Conservation (phyloP, 345 rosid genomes). For the Dipteronia dyeriana region DNA sequence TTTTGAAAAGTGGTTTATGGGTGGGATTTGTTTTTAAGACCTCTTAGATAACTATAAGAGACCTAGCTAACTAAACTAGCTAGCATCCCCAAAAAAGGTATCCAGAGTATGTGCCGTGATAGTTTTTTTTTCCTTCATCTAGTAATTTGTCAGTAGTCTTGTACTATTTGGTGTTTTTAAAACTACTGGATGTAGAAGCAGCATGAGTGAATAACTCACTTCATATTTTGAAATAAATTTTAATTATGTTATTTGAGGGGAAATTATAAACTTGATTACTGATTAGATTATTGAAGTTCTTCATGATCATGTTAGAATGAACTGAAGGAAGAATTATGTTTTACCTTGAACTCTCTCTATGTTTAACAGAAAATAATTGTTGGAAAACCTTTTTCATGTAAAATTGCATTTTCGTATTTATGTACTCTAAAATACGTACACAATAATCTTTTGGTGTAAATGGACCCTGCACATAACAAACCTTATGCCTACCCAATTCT, state of each 20-base stretch:
- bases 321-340: neutral
- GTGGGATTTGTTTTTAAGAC: neutral
- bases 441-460: neutral
- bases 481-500: neutral
- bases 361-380: neutral
- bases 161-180: neutral
- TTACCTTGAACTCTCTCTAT: neutral
- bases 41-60: neutral
- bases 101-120: neutral
- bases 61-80: neutral
- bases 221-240: too few relatives aligned
- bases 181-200: neutral
- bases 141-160: neutral
- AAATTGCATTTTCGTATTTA: too few relatives aligned
- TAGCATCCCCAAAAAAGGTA: neutral
- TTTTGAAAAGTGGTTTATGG: neutral
- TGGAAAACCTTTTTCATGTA: neutral
- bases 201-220: neutral
- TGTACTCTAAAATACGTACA: neutral
- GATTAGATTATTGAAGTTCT: neutral
- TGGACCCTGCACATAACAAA: neutral
- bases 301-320: neutral
- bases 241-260: too few relatives aligned
- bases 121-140: neutral
- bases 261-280: too few relatives aligned